Percentiles rank a stretch among this genome's conserved stretches.
Conservation (phyloP, 768 basidiomycete genomes). For the Collybia mongolica region DNA sequence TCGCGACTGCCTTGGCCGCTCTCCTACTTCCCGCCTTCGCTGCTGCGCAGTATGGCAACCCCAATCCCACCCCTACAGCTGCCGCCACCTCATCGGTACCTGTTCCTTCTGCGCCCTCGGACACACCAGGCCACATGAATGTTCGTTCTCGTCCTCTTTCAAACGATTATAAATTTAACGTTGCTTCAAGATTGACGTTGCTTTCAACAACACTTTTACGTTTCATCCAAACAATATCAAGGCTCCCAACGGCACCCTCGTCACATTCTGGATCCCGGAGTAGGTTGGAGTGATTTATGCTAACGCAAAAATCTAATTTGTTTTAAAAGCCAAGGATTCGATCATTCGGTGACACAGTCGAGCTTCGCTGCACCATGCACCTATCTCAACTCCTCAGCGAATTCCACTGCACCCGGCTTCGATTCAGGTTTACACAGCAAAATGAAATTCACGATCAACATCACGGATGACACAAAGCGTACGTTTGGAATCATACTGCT, state of each 20-base stretch:
- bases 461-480: conserved; percentile 48
- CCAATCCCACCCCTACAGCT: conserved; percentile 19
- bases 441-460: conserved; percentile 43
- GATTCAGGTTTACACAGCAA: conserved; percentile 47
- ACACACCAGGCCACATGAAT: conserved; percentile 33
- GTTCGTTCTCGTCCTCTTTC: conserved; percentile 18
- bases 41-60: conserved; percentile 37
- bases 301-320: no score
- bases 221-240: conserved; percentile 47
- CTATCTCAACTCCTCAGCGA: conserved; percentile 37
- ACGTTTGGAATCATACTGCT: conserved; percentile 15
- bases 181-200: conserved; percentile 41
- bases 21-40: conserved; percentile 31
- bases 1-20: conserved; percentile 21
- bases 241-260: conserved; percentile 46
- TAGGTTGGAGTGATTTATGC: conserved; percentile 17
- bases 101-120: conserved; percentile 38
- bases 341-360: conserved; percentile 58
- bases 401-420: conserved; percentile 39
- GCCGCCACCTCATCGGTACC: conserved; percentile 17
- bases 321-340: background rate
- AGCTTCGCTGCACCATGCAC: conserved; percentile 53
- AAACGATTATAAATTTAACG: background rate
- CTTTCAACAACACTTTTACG: conserved; percentile 30
- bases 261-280: conserved; percentile 56